Evolutionary conservation across 805 yeast genomes (phyloP), one percentile per base, ranked within the genome.

Genomic region (Spathaspora arborariae): DNA sequence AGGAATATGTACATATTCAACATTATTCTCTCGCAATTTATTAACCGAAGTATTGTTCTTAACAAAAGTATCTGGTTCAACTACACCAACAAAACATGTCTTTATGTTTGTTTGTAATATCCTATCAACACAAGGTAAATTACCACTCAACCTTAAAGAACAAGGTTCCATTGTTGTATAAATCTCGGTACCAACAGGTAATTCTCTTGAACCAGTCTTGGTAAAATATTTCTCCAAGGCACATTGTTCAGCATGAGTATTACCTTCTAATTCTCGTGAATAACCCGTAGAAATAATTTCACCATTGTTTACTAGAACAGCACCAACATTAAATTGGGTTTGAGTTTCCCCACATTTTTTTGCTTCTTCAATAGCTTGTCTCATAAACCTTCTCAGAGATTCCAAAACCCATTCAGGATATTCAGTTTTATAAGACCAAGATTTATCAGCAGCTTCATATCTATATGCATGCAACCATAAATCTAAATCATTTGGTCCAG

Each of bases 161-260:
- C 99, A 94, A 1, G 99, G 99, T 60, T 94, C 99, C 98, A 94
- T 94, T 0, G 97, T 89, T 0, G 98, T 92, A 63, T 88, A 94
- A 10, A 94, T 64, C 34, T 86, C 88, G 0, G 94, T 80, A 0
- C 96, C 96, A 7, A 56, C 59, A 0, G 97, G 97, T 2, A 89
- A 71, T 2, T 66, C 67, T 3, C 52, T 40, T 56, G 49, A 45
- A 9, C 70, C 70, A 1, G 65, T 61, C 34, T 64, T 55, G 5
- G 59, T 54, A 47, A 73, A 80, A 55, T 83, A 85, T 63, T 94
- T 94, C 26, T 82, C 85, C 47, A 94, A 60, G 0, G 97, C 97
- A 70, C 95, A 85, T 62, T 94, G 97, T 58, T 94, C 99, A 3
- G 99, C 99, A 63, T 92, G 99, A 0, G 99, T 92, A 64, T 92